phyloP scores from a whole-genome alignment of 2,329 filamentous ascomycete genomes.

The Aspergillus sp. region DNA sequence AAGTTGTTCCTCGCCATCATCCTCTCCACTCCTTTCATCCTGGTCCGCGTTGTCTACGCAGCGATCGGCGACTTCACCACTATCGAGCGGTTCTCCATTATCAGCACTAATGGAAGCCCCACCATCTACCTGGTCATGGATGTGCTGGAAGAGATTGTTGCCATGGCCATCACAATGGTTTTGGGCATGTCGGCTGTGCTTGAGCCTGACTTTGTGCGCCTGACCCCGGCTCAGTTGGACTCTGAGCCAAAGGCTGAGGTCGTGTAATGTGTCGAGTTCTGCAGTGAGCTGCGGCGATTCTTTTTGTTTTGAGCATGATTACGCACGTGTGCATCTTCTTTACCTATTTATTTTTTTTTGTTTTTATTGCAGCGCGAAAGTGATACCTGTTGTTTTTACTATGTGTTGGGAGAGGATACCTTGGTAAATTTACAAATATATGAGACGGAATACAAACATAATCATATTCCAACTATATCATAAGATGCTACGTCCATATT shows the following conservation, averaged over 20 bases:
- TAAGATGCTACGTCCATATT: no score
- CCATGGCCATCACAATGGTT: constrained; percentile 25
- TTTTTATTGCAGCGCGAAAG: no score
- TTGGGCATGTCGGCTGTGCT: constrained; percentile 23
- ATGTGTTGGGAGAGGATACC: no score
- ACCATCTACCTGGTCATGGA: constrained; percentile 35
- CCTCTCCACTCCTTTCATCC: constrained; percentile 29
- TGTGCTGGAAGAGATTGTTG: constrained; percentile 34
- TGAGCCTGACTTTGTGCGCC: constrained; percentile 9
- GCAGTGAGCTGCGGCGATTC: no score
- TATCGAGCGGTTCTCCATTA: constrained; percentile 6
- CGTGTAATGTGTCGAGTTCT: not conserved
- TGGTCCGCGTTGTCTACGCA: constrained; percentile 30
- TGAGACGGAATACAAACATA: no score
- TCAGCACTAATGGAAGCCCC: constrained; percentile 18
- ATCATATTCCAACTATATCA: no score
- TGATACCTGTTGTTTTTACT: no score
- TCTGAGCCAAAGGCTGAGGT: not conserved
- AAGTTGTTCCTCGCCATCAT: constrained; percentile 32
- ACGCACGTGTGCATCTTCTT: no score
- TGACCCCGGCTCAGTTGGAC: not conserved
- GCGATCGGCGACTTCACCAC: constrained; percentile 25
- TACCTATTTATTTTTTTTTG: no score
- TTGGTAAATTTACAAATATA: no score
- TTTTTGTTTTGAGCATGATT: no score